Percentiles rank a stretch among this genome's conserved stretches.
Conservation (phyloP, 371 early-diverging fungal species). For the Saksenaea vasiformis region DNA sequence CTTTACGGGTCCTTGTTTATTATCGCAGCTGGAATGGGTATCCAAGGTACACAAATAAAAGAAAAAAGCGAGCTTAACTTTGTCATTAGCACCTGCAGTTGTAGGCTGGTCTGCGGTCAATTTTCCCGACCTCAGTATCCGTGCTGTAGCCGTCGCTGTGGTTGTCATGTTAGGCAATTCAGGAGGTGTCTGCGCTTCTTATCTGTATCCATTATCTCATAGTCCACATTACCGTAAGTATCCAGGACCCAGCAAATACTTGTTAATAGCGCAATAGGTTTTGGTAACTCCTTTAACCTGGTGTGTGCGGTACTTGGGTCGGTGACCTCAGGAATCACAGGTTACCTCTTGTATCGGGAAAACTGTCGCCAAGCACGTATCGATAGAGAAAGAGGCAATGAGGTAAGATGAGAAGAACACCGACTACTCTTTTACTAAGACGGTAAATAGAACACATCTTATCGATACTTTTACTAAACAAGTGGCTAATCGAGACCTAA, state of each 20-base stretch:
- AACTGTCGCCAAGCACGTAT: constrained; percentile 12
- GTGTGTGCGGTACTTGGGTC: constrained; percentile 11
- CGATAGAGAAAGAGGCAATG: background rate
- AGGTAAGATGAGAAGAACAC: background rate
- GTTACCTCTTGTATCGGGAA: constrained; percentile 19
- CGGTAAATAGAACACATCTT: background rate
- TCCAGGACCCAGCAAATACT: background rate
- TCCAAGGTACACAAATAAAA: constrained; percentile 23
- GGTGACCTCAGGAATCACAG: constrained; percentile 13
- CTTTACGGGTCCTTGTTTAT: constrained; percentile 20
- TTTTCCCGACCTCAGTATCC: constrained; percentile 25
- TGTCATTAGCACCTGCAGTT: constrained; percentile 21
- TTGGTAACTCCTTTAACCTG: constrained; percentile 23
- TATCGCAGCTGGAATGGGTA: constrained; percentile 27
- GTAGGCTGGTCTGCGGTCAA: constrained; percentile 32
- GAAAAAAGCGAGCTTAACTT: background rate
- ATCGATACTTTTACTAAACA: background rate
- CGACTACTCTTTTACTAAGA: background rate
- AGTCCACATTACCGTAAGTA: constrained; percentile 29
- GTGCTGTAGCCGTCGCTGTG: constrained; percentile 32
- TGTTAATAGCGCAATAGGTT: constrained; percentile 9
- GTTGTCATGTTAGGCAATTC: constrained; percentile 27
- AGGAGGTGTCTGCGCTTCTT: constrained; percentile 34
- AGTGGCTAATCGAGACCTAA: too few species aligned
- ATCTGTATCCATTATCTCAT: constrained; percentile 24